Evolutionary conservation across 768 basidiomycete genomes (phyloP).

Genomic region (Amanita phalloides): DNA sequence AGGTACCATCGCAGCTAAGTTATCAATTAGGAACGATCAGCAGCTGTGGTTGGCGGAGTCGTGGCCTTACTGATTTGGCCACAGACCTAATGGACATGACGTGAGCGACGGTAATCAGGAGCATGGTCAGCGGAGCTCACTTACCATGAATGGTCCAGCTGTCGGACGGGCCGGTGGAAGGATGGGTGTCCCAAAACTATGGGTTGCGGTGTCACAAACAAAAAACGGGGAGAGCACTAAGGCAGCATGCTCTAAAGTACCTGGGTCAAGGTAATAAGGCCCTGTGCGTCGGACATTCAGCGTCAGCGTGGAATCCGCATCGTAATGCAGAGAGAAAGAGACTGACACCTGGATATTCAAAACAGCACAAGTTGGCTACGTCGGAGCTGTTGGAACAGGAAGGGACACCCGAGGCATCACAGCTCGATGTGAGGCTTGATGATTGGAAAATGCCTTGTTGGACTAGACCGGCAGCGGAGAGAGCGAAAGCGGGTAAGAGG

Average conservation of each 20-base stretch:
- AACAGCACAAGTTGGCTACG: not conserved
- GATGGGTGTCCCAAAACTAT: constrained; percentile 48
- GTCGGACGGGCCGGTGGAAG: constrained; percentile 35
- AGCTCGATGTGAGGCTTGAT: not conserved
- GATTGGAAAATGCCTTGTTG: not conserved
- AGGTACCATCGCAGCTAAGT: constrained; percentile 37
- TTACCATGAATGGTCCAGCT: constrained; percentile 53
- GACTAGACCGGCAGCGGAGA: not conserved
- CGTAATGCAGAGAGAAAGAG: too few species aligned
- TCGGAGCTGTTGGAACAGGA: not conserved
- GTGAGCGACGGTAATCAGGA: not conserved
- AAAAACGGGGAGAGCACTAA: not conserved
- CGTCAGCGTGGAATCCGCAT: not conserved
- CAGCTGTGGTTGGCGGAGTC: not conserved
- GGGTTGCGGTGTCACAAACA: not conserved
- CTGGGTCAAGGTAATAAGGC: not conserved
- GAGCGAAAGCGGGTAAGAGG: not conserved
- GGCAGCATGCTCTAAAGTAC: not conserved
- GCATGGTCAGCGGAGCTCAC: constrained; percentile 11
- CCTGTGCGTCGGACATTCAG: not conserved
- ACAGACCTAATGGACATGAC: not conserved
- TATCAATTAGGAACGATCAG: not conserved
- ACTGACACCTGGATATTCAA: constrained; percentile 2
- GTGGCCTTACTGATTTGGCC: not conserved
- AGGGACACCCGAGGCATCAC: not conserved